Evolutionary conservation across 768 basidiomycete species (phyloP).

Genomic region (Boletus sp.): DNA sequence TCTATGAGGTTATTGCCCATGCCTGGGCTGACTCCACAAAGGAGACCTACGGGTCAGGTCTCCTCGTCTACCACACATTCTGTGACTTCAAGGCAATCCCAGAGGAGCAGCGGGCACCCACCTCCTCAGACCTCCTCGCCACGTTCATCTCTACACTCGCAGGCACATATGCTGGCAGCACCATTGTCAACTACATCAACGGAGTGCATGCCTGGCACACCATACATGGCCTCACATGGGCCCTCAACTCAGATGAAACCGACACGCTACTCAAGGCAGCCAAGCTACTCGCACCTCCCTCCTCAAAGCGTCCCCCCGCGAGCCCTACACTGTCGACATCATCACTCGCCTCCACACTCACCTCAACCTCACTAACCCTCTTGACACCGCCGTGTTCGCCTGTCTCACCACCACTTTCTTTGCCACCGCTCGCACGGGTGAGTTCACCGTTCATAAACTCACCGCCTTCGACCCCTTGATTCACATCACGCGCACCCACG

Average conservation of each 20-base stretch:
- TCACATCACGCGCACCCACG: neutral
- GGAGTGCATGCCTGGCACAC: constrained; percentile 28
- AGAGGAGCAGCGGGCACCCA: constrained; percentile 16
- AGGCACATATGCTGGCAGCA: constrained; percentile 1
- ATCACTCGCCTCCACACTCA: neutral
- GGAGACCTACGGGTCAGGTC: constrained; percentile 39
- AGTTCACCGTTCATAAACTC: neutral
- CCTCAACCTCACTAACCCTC: neutral
- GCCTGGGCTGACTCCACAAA: neutral
- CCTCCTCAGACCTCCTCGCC: constrained; percentile 3
- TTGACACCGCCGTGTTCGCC: neutral
- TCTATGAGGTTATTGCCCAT: neutral
- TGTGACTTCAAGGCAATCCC: constrained; percentile 24
- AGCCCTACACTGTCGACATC: neutral
- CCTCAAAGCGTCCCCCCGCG: neutral
- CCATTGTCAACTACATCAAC: constrained; percentile 14
- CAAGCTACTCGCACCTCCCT: neutral
- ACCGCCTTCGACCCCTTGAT: neutral
- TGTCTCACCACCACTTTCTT: neutral
- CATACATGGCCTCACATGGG: constrained; percentile 23
- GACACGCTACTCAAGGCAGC: neutral
- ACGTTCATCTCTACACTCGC: constrained; percentile 10
- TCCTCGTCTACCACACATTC: constrained; percentile 40
- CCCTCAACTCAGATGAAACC: too few relatives aligned
- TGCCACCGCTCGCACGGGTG: neutral